These are phyloP conservation scores for Diaporthe velutina DNA, from an alignment of 2,329 filamentous ascomycete species.

Conservation along the genomic window DNA sequence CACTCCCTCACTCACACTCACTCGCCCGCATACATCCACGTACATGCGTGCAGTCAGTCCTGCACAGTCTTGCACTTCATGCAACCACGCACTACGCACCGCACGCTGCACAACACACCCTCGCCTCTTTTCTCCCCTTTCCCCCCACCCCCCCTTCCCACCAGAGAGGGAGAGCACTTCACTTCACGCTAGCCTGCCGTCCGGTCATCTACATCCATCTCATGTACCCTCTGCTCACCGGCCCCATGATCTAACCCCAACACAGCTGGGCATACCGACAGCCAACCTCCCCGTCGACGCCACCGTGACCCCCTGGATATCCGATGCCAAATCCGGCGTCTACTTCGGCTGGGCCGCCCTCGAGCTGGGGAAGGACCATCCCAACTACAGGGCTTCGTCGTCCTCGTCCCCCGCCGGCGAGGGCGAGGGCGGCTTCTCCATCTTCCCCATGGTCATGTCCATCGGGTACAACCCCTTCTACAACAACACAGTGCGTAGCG, in stretches of 20 bases:
- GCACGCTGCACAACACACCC: slow-evolving; percentile 25
- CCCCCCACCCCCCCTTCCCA: background rate
- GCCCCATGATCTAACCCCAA: slow-evolving; percentile 25
- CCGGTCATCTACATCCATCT: slow-evolving; percentile 11
- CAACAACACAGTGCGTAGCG: slow-evolving; percentile 87
- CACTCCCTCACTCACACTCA: background rate
- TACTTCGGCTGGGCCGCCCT: slow-evolving; percentile 95
- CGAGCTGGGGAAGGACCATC: slow-evolving; percentile 64
- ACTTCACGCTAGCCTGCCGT: background rate
- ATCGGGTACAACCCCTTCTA: slow-evolving; percentile 99
- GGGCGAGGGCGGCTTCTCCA: slow-evolving; percentile 45
- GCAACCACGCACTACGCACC: slow-evolving; percentile 23
- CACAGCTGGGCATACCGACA: slow-evolving; percentile 91
- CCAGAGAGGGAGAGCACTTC: background rate
- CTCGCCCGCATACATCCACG: background rate
- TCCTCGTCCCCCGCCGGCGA: slow-evolving; percentile 30
- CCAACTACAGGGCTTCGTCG: slow-evolving; percentile 50
- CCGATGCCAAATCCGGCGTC: slow-evolving; percentile 79
- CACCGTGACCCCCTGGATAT: slow-evolving; percentile 70
- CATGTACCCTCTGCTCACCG: slow-evolving; percentile 1
- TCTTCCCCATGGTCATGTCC: slow-evolving; percentile 91
- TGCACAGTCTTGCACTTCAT: slow-evolving; percentile 16
- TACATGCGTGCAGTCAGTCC: slow-evolving; percentile 16
- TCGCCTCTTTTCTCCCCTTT: slow-evolving; percentile 14
- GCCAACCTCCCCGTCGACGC: slow-evolving; percentile 88